Base-by-base conservation (phyloP, 1,284 basidiomycete genomes). In the Dichomitus squalens region DNA sequence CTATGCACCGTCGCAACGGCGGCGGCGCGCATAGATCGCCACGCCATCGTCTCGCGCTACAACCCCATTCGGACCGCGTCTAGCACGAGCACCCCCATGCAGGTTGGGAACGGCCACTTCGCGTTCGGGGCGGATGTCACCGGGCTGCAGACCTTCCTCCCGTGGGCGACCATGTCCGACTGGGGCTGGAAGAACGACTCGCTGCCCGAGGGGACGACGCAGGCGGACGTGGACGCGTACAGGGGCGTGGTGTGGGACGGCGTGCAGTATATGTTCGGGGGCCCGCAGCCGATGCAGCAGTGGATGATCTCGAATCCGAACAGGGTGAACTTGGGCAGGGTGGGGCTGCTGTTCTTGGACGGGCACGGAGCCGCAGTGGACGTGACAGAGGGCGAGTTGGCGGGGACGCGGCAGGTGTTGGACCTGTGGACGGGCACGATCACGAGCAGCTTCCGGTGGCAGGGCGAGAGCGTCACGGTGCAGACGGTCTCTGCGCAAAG, bases 131-230 rank as follows among this genome's bases (percentile, higher is more conserved):
- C 80, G 16, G 84, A 85, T 67, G 68, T 84, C 11, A 84, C 84
- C 1, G 81, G 82, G 9, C 73, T 85, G 20, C 83, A 85, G 68
- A 84, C 82, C 1, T 78, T 84, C 67, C 73, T 76, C 38, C 82
- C 83, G 6, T 85, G 77, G 68, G 78, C 79, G 9, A 84, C 75
- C 58, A 76, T 86, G 73, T 81, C 82, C 5, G 79, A 79, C 16
- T 85, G 83, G 84, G 82, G 79, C 1, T 85, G 82, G 82, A 85
- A 85, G 67, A 85, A 84, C 68, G 83, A 85, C 66, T 76, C 76
- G 7, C 66, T 85, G 1, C 83, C 84, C 1, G 55, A 67, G 3
- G 75, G 75, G 1, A 70, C 71, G 38, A 81, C 79, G 0, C 59
- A 72, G 49, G 72, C 69, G 23, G 80, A 85, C 56, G 67, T 84